Base-by-base conservation (phyloP, 2,329 filamentous ascomycete species). In the Aspergillus fructus region DNA sequence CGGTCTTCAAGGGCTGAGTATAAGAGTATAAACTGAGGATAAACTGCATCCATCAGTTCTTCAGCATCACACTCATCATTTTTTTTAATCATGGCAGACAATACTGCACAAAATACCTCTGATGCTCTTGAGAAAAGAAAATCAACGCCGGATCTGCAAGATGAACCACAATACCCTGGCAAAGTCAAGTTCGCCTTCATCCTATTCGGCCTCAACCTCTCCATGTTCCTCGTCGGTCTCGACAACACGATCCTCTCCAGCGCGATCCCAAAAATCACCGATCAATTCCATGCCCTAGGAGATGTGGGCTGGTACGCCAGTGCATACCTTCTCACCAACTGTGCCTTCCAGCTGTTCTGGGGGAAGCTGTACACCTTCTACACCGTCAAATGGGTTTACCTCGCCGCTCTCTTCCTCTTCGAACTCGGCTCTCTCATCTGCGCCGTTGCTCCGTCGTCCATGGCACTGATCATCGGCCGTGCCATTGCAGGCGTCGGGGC, bases 261-360 rank as follows among this genome's bases (percentile, higher is more conserved):
- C 8, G 71, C 71, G 12, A 74, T 72, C 42, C 71, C 71, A 8
- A 65, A 65, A 27, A 74, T 74, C 41, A 73, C 71, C 4, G 67
- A 73, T 59, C 55, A 67, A 34, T 74, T 74, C 59, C 63, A 71
- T 23, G 61, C 51, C 15, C 47, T 61, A 3, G 49, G 21, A 4
- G 53, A 59, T 13, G 50, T 56, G 9, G 58, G 58, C 37, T 59
- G 58, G 58, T 59, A 59, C 34, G 53, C 49, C 17, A 56, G 53
- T 21, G 49, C 50, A 4, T 56, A 56, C 27, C 43, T 54, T 5
- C 41, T 59, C 21, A 59, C 58, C 5, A 49, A 33, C 33, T 53
- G 54, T 5, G 40, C 53, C 11, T 56, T 50, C 42, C 54, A 56
- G 37, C 55, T 56, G 4, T 30, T 48, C 33, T 53, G 51, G 51